Evolutionary conservation across 2,329 filamentous ascomycete species (phyloP).

Genomic region (Fulvia fulva): DNA sequence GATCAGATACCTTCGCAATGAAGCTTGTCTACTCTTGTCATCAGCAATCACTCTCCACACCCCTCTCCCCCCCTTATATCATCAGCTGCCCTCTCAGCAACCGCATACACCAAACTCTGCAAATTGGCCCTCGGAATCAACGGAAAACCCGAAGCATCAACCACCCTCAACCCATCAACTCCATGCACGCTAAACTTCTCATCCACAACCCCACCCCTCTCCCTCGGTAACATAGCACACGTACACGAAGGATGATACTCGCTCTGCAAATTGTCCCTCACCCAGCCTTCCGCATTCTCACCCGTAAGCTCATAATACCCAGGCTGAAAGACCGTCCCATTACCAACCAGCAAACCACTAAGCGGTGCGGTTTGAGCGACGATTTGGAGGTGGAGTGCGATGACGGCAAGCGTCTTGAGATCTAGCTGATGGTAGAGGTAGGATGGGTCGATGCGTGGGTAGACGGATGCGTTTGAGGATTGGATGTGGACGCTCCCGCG

Average conservation of each 20-base stretch:
- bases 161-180: constrained; percentile 20
- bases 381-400: constrained; percentile 7
- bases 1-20: background rate
- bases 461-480: constrained; percentile 16
- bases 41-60: background rate
- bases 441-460: constrained; percentile 25
- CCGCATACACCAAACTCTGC: constrained; percentile 18
- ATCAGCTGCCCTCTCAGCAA: constrained; percentile 14
- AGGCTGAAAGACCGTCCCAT: constrained; percentile 8
- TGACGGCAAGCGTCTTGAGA: constrained; percentile 32
- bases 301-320: constrained; percentile 6
- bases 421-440: constrained; percentile 44
- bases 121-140: constrained; percentile 39
- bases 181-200: constrained; percentile 2
- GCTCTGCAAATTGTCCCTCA: constrained; percentile 11
- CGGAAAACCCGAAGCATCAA: constrained; percentile 39
- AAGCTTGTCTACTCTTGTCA: background rate
- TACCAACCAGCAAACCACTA: constrained; percentile 1
- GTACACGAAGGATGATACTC: constrained; percentile 41
- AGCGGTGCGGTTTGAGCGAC: constrained; percentile 8
- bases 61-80: constrained; percentile 10
- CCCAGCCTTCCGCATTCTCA: constrained; percentile 10
- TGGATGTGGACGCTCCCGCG: constrained; percentile 39
- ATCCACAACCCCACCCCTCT: constrained; percentile 9
- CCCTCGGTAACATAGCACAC: constrained; percentile 29